Evolutionary conservation across 805 yeast genomes (phyloP).

Genomic region (Geotrichum ghanense): DNA sequence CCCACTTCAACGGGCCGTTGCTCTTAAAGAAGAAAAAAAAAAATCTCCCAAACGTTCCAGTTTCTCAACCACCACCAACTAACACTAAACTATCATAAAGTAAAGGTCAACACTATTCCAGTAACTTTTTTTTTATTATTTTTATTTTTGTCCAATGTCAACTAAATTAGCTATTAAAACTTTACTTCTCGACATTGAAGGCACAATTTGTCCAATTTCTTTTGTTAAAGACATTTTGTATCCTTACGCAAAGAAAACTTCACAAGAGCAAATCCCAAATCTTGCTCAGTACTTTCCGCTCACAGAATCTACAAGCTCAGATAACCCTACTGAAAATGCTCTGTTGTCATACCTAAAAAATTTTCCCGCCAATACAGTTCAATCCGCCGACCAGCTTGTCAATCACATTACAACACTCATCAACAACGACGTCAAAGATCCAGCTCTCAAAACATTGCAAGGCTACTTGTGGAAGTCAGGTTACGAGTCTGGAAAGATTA

Average conservation of each 20-base stretch:
- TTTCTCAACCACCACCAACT: no score
- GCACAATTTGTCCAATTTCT: constrained; percentile 84
- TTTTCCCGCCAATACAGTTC: constrained; percentile 33
- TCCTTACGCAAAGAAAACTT: constrained; percentile 52
- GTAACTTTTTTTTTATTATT: no score
- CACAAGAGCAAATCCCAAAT: constrained; percentile 16
- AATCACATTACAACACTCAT: constrained; percentile 49
- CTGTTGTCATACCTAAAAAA: constrained; percentile 26
- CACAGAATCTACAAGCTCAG: not conserved
- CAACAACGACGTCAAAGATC: constrained; percentile 59
- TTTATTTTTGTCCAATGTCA: no score
- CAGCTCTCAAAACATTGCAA: constrained; percentile 65
- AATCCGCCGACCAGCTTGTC: constrained; percentile 26
- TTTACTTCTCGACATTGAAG: constrained; percentile 70
- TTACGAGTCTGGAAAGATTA: constrained; percentile 60
- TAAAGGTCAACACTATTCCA: no score
- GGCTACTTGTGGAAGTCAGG: constrained; percentile 79
- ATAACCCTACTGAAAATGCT: constrained; percentile 6
- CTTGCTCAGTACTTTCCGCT: constrained; percentile 2
- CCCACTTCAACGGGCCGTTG: no score
- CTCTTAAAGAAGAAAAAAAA: no score
- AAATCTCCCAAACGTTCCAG: no score
- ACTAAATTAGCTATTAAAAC: constrained; percentile 20
- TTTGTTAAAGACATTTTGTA: constrained; percentile 66
- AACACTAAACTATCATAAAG: no score